phyloP scores from a whole-genome alignment of 768 basidiomycete species.

The Hygrocybe punicea region DNA sequence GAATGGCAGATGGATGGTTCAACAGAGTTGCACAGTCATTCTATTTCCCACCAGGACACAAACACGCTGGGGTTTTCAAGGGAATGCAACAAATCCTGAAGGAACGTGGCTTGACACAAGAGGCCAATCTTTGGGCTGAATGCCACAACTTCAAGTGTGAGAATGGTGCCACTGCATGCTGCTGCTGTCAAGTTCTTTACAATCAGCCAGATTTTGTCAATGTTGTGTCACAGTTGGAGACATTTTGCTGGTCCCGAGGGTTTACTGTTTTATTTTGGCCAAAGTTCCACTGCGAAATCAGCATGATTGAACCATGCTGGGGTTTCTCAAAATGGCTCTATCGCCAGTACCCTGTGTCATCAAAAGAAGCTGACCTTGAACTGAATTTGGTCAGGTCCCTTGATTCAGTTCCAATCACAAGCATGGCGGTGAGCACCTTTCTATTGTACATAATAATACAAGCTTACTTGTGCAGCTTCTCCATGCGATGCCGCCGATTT shows the following conservation, averaged over 20 bases:
- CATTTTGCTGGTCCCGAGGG: conserved; percentile 6
- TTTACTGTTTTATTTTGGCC: conserved; percentile 23
- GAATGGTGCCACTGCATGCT: conserved; percentile 19
- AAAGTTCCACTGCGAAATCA: conserved; percentile 8
- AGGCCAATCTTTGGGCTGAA: neutral
- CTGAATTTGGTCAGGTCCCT: conserved; percentile 9
- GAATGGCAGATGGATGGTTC: too few species aligned
- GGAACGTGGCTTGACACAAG: conserved; percentile 1
- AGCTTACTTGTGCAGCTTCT: conserved; percentile 9
- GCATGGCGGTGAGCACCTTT: too few species aligned
- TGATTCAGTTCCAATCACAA: neutral
- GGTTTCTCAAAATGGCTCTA: conserved; percentile 32
- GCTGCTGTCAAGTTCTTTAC: conserved; percentile 26
- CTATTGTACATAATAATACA: neutral
- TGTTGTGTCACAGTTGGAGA: conserved; percentile 15
- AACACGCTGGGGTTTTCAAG: conserved; percentile 1
- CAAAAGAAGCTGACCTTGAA: conserved; percentile 8
- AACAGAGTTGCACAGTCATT: neutral
- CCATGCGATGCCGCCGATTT: conserved; percentile 13
- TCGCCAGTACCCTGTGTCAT: conserved; percentile 12
- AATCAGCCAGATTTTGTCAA: conserved; percentile 35
- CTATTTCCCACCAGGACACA: conserved; percentile 4
- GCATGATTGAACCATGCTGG: conserved; percentile 14
- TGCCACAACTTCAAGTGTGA: conserved; percentile 13
- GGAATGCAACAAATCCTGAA: conserved; percentile 3